These are phyloP conservation scores for Dianthus caryophyllus DNA, from an alignment of 148 eudicot species.

Conservation along the genomic window DNA sequence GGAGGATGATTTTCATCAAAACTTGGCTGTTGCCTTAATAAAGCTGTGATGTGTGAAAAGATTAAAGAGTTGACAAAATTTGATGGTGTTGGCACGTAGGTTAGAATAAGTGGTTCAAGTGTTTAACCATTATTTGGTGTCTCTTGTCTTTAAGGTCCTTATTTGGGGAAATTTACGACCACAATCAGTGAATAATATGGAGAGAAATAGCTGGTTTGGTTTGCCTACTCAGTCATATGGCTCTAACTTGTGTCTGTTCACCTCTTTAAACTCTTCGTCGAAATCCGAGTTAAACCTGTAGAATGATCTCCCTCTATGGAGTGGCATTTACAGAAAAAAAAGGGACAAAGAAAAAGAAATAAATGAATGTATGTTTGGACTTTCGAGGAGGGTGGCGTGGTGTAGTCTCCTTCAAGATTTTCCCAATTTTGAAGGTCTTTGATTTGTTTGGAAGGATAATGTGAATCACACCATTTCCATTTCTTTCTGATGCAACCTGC, in stretches of 20 bases:
- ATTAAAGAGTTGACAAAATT: background rate
- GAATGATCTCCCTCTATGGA: background rate
- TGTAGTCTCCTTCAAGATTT: too few species aligned
- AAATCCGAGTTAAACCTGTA: background rate
- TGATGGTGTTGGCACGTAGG: background rate
- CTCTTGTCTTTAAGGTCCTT: background rate
- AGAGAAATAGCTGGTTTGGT: background rate
- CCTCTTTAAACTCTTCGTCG: background rate
- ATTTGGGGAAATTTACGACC: too few species aligned
- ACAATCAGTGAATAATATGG: too few species aligned
- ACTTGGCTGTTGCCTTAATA: background rate
- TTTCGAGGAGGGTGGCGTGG: too few species aligned
- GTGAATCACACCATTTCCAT: too few species aligned
- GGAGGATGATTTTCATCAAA: too few species aligned
- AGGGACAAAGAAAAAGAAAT: background rate
- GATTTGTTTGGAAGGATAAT: too few species aligned
- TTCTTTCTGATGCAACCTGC: too few species aligned
- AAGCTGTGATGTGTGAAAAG: background rate
- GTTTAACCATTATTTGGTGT: background rate
- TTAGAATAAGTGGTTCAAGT: background rate
- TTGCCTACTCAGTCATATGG: background rate
- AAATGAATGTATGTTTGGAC: too few species aligned
- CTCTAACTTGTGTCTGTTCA: background rate
- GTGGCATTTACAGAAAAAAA: background rate
- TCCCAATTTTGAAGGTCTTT: too few species aligned